Evolutionary conservation across 306 rosid genomes (phyloP).

Genomic region (Prunus kanzakura): DNA sequence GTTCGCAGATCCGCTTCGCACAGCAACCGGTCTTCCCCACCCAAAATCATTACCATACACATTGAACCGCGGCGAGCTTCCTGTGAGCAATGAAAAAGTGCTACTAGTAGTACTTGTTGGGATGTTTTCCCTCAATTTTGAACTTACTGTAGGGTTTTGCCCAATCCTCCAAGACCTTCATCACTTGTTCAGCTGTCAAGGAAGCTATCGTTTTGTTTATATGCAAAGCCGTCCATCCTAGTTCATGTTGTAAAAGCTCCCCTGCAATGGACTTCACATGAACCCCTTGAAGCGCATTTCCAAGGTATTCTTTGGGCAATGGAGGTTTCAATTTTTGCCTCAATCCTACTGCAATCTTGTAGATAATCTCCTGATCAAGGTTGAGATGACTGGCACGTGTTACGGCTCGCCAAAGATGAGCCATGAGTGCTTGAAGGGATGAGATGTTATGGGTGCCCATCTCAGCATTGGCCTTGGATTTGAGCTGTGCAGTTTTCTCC

Average conservation of each 20-base stretch:
- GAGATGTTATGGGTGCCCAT: constrained; percentile 17
- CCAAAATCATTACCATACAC: constrained; percentile 48
- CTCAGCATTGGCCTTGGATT: constrained; percentile 31
- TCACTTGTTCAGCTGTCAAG: too few species aligned
- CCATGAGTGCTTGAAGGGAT: constrained; percentile 37
- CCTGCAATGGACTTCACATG: too few species aligned
- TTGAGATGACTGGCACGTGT: not conserved
- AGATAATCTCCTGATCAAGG: not conserved
- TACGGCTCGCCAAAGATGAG: constrained; percentile 26
- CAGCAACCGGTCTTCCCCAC: constrained; percentile 44
- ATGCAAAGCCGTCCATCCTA: too few species aligned
- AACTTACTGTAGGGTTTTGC: not conserved
- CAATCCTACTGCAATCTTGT: not conserved
- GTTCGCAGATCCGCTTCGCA: constrained; percentile 28
- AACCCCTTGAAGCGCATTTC: too few species aligned
- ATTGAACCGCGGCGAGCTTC: constrained; percentile 18
- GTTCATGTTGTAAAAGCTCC: too few species aligned
- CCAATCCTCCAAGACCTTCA: too few species aligned
- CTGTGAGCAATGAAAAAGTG: not conserved
- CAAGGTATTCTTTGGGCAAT: too few species aligned
- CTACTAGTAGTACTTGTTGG: constrained; percentile 21
- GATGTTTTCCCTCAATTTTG: not conserved
- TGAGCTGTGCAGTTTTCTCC: constrained; percentile 24
- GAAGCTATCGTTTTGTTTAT: too few species aligned
- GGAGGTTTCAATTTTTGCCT: constrained; percentile 24